Percentiles rank a stretch among this genome's conserved stretches.
phyloP scores from a whole-genome alignment of 768 basidiomycete species.

The Boletus sp. region DNA sequence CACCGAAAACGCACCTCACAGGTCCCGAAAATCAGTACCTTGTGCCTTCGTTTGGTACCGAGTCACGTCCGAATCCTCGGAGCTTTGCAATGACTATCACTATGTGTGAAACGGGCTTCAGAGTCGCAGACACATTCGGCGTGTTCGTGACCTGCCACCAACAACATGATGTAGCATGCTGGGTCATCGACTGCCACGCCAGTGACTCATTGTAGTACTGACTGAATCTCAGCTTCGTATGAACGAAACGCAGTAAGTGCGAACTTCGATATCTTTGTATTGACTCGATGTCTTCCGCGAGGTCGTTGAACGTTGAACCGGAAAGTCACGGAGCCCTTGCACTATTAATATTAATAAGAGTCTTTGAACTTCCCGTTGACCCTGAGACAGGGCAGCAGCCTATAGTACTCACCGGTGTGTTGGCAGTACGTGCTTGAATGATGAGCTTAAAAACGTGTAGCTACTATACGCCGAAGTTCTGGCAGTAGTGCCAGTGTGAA shows the following conservation, averaged over 20 bases:
- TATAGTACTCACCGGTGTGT: no score
- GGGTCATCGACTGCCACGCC: not conserved
- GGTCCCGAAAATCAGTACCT: not conserved
- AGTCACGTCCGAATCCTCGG: not conserved
- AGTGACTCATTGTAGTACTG: not conserved
- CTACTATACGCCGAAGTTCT: no score
- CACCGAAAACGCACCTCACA: not conserved
- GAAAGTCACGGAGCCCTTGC: no score
- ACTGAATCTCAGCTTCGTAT: not conserved
- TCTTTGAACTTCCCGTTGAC: no score
- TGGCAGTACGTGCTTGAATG: no score
- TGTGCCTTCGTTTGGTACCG: not conserved
- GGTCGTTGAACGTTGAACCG: no score
- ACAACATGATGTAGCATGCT: not conserved
- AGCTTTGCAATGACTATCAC: not conserved
- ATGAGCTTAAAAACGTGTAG: no score
- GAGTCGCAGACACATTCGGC: not conserved
- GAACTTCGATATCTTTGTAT: not conserved
- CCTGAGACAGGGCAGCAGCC: no score
- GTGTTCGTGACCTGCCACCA: not conserved
- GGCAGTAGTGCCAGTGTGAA: no score
- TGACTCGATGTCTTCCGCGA: not conserved
- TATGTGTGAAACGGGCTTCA: not conserved
- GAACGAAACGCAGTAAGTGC: not conserved
- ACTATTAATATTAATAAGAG: no score